A percentile compares a stretch with the other conserved stretches of the same genome.
Conservation (phyloP, 768 basidiomycete species). For the Mycena latifolia region DNA sequence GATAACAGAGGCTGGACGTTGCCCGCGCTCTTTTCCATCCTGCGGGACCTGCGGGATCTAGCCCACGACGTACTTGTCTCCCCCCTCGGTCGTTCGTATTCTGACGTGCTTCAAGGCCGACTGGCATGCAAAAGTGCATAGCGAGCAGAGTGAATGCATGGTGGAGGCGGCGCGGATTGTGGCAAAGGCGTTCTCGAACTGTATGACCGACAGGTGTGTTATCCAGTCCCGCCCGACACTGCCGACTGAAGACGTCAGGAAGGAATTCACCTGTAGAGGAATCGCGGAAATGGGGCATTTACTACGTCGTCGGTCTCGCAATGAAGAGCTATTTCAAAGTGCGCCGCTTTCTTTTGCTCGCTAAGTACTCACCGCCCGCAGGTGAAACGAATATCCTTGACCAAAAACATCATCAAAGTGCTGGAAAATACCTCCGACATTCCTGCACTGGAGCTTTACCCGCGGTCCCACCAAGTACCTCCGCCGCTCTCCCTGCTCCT, state of each 20-base stretch:
- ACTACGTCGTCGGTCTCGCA: conserved; percentile 91
- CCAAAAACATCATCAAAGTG: conserved; percentile 92
- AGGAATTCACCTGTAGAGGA: conserved; percentile 72
- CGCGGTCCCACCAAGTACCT: conserved; percentile 85
- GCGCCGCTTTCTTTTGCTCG: conserved; percentile 5
- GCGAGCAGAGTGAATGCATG: conserved; percentile 74
- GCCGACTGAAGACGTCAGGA: conserved; percentile 47
- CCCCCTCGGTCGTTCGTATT: conserved; percentile 1
- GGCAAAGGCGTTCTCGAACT: conserved; percentile 90
- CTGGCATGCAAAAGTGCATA: conserved; percentile 66
- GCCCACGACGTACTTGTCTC: conserved; percentile 77
- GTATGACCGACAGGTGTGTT: conserved; percentile 78
- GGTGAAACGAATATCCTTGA: conserved; percentile 92
- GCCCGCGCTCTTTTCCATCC: conserved; percentile 83
- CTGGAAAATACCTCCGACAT: conserved; percentile 89
- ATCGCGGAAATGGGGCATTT: conserved; percentile 91
- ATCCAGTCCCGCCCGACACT: conserved; percentile 4
- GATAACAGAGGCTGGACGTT: conserved; percentile 90
- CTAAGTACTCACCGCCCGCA: conserved; percentile 43
- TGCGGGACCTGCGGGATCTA: conserved; percentile 86
- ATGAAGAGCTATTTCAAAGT: conserved; percentile 93
- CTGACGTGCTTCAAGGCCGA: conserved; percentile 62
- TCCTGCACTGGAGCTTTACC: conserved; percentile 81
- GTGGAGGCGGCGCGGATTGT: conserved; percentile 91
- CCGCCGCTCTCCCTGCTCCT: background rate